phyloP scores from a whole-genome alignment of 495 filamentous ascomycete species.

The Chaetomium fimeti region DNA sequence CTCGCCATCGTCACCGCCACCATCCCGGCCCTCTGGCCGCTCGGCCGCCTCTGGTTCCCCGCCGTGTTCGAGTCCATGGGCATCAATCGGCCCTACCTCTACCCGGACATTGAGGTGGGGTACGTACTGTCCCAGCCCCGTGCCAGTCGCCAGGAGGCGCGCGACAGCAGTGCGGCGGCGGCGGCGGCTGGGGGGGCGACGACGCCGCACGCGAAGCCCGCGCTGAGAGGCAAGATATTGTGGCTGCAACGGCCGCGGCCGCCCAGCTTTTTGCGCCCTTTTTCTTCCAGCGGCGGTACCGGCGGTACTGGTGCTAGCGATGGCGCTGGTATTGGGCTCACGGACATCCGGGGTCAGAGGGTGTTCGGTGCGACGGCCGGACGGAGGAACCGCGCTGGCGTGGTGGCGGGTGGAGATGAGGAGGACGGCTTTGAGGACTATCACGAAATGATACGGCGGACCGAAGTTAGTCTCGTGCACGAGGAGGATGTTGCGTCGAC shows the following conservation, averaged over 20 bases:
- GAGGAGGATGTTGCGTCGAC: not conserved
- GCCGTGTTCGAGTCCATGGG: constrained; percentile 28
- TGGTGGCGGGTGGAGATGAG: not conserved
- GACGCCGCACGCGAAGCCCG: not conserved
- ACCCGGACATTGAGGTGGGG: constrained; percentile 29
- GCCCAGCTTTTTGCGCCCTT: not conserved
- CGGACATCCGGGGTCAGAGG: constrained; percentile 2
- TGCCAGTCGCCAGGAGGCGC: not conserved
- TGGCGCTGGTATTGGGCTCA: not conserved
- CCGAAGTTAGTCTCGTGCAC: not conserved
- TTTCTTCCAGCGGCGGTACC: not conserved
- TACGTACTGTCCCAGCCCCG: constrained; percentile 12
- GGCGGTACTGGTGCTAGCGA: not conserved
- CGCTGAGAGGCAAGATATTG: constrained; percentile 19
- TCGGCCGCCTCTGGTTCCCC: constrained; percentile 34
- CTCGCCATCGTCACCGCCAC: constrained; percentile 54
- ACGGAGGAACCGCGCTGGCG: not conserved
- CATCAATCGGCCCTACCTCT: constrained; percentile 30
- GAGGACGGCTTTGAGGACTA: constrained; percentile 10
- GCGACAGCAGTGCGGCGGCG: not conserved
- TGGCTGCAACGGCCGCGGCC: constrained; percentile 17
- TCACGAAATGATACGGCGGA: not conserved
- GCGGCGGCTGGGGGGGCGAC: too few species aligned
- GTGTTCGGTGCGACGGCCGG: not conserved
- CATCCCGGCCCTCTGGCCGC: constrained; percentile 40